Percentiles rank a stretch among this genome's conserved stretches.
These are phyloP conservation scores for Dactylellina cionopaga DNA, from an alignment of 2,329 filamentous ascomycete species.

Conservation along the genomic window DNA sequence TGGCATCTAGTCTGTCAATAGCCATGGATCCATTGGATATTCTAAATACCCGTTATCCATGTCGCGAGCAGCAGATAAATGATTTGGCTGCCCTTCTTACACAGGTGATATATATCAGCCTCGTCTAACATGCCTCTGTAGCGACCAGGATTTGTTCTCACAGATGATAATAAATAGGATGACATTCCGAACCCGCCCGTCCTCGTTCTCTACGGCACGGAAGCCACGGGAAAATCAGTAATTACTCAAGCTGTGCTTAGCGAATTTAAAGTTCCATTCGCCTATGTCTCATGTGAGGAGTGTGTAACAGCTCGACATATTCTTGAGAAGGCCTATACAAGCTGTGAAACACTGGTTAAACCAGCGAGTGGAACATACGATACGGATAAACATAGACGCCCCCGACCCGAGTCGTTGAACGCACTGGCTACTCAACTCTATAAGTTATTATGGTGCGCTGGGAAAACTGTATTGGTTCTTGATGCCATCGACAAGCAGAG, in stretches of 20 bases:
- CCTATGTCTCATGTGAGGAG: conserved; percentile 75
- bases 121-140: too few relatives aligned
- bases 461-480: conserved; percentile 70
- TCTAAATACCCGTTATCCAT: conserved; percentile 61
- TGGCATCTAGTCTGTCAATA: neutral
- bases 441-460: conserved; percentile 67
- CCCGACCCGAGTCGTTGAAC: conserved; percentile 65
- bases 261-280: conserved; percentile 65
- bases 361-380: conserved; percentile 63
- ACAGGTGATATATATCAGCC: conserved; percentile 55
- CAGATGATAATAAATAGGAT: conserved; percentile 63
- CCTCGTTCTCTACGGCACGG: conserved; percentile 82
- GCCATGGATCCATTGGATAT: conserved; percentile 51
- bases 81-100: conserved; percentile 63
- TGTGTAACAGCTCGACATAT: conserved; percentile 82
- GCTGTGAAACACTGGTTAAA: conserved; percentile 12
- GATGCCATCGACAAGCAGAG: conserved; percentile 87
- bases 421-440: conserved; percentile 78
- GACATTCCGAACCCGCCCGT: conserved; percentile 75
- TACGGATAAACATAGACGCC: conserved; percentile 71
- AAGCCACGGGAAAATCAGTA: conserved; percentile 85
- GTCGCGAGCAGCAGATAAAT: conserved; percentile 64
- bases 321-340: conserved; percentile 70
- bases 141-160: neutral
- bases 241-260: conserved; percentile 73